A percentile compares a stretch with the other conserved stretches of the same genome.
These are phyloP conservation scores for Gamarada debralockiae DNA, from an alignment of 495 filamentous ascomycete species.

Conservation along the genomic window DNA sequence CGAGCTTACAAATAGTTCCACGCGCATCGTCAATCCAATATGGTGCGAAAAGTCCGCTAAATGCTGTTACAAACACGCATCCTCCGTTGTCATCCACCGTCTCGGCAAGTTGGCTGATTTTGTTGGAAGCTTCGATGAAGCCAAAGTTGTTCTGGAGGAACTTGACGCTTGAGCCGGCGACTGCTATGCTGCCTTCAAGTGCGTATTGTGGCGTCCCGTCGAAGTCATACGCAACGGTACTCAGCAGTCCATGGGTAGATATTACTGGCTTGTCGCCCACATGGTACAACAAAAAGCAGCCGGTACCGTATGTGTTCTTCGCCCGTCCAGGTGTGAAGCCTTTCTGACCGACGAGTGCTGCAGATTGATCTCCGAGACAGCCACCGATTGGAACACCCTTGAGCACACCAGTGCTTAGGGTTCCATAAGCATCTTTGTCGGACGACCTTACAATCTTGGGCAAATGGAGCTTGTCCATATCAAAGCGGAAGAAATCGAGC, in stretches of 20 bases:
- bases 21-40: constrained; percentile 98
- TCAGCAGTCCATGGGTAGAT: constrained; percentile 82
- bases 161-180: constrained; percentile 84
- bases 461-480: constrained; percentile 68
- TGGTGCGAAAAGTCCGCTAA: constrained; percentile 93
- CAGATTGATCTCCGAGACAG: constrained; percentile 88
- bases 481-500: constrained; percentile 78
- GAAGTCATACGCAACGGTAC: constrained; percentile 86
- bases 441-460: constrained; percentile 87
- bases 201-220: constrained; percentile 76
- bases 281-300: constrained; percentile 94
- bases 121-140: constrained; percentile 70
- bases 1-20: constrained; percentile 54
- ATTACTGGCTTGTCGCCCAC: constrained; percentile 88
- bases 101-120: constrained; percentile 78
- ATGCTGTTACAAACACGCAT: constrained; percentile 91
- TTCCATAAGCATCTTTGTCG: constrained; percentile 70
- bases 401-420: constrained; percentile 59
- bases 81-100: constrained; percentile 84
- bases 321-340: constrained; percentile 82
- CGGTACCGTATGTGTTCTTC: constrained; percentile 96
- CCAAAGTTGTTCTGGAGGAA: constrained; percentile 89
- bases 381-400: constrained; percentile 78
- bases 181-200: constrained; percentile 87
- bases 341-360: constrained; percentile 87